These are phyloP conservation scores for Cucurbita ficifolia DNA, from an alignment of 306 rosid genomes.

Conservation along the genomic window DNA sequence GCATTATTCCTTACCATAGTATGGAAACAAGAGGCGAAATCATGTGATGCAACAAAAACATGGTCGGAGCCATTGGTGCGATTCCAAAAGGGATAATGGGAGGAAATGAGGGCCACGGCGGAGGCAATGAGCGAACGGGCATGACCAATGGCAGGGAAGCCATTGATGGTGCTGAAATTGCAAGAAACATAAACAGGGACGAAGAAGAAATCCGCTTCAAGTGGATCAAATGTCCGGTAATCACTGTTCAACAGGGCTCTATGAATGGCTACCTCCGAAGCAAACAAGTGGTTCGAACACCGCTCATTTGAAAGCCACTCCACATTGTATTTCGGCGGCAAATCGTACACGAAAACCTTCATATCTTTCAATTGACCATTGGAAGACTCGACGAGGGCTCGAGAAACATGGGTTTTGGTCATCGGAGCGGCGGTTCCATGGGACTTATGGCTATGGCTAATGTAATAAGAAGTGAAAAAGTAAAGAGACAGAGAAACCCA, in stretches of 20 bases:
- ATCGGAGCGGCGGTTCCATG: conserved; percentile 10
- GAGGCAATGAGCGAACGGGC: conserved; percentile 64
- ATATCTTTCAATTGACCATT: conserved; percentile 19
- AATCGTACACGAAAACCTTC: conserved; percentile 58
- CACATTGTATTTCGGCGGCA: conserved; percentile 47
- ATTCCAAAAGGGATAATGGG: conserved; percentile 54
- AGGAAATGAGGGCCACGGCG: conserved; percentile 37
- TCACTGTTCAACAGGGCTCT: conserved; percentile 52
- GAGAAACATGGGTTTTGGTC: conserved; percentile 25
- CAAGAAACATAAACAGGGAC: conserved; percentile 90
- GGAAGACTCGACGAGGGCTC: conserved; percentile 37
- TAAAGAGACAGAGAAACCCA: conserved; percentile 69
- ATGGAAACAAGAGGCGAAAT: conserved; percentile 83
- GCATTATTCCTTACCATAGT: conserved; percentile 34
- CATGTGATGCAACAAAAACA: conserved; percentile 85
- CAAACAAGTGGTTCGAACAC: conserved; percentile 57
- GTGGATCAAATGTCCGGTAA: conserved; percentile 44
- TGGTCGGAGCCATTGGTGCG: conserved; percentile 69
- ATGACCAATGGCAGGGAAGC: conserved; percentile 91
- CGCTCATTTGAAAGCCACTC: conserved; percentile 52
- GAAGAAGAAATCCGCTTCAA: conserved; percentile 68
- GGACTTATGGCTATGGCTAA: conserved; percentile 17
- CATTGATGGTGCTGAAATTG: conserved; percentile 73
- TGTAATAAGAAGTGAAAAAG: conserved; percentile 59
- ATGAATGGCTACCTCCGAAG: conserved; percentile 78